Conservation (phyloP, 2,329 filamentous ascomycete species). For the Ustulina deusta region DNA sequence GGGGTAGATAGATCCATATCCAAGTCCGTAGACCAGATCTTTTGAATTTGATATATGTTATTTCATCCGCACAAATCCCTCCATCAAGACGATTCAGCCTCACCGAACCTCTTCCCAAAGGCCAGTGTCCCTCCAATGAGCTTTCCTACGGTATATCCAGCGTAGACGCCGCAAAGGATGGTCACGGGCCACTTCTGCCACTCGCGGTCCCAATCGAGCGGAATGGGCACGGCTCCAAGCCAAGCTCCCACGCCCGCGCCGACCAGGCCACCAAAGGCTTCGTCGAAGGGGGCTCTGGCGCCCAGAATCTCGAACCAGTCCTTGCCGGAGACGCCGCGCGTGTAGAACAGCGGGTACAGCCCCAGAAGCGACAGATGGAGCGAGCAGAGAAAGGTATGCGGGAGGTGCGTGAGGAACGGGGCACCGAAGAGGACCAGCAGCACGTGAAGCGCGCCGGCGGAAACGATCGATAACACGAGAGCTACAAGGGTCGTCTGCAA, state of each 20-base stretch:
- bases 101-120: constrained; percentile 59
- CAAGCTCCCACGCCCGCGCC: constrained; percentile 86
- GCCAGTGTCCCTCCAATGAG: constrained; percentile 66
- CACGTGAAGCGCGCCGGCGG: constrained; percentile 59
- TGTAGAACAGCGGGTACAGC: constrained; percentile 84
- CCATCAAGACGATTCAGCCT: constrained; percentile 29
- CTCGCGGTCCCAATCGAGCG: constrained; percentile 97
- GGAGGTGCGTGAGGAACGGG: constrained; percentile 82
- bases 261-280: constrained; percentile 83
- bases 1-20: neutral
- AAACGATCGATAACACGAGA: constrained; percentile 63
- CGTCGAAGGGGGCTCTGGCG: constrained; percentile 78
- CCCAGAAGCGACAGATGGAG: constrained; percentile 84
- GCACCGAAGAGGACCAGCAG: constrained; percentile 90
- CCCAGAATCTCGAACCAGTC: constrained; percentile 79
- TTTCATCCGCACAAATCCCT: neutral
- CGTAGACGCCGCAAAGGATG: constrained; percentile 83
- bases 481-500: constrained; percentile 77
- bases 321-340: constrained; percentile 78
- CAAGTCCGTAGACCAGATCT: neutral
- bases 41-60: neutral
- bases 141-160: constrained; percentile 80
- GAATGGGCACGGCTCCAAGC: constrained; percentile 94
- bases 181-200: constrained; percentile 99
- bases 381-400: constrained; percentile 83